Conservation (phyloP, 306 rosid species). For the Fragaria nilgerrensis region DNA sequence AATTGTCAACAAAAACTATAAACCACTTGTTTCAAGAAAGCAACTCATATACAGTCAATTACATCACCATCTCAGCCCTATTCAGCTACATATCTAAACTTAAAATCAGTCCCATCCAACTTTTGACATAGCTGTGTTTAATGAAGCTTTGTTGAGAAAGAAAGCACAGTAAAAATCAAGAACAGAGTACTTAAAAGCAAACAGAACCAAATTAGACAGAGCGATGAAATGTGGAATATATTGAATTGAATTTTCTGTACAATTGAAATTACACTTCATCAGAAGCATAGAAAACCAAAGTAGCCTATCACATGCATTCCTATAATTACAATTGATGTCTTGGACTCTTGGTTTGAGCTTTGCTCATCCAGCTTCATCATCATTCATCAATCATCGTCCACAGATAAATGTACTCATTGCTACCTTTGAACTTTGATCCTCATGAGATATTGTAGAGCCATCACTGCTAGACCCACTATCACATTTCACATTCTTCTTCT, state of each 20-base stretch:
- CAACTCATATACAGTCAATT: not conserved
- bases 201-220: not conserved
- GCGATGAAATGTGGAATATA: not conserved
- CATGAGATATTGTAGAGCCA: no score
- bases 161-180: not conserved
- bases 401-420: no score
- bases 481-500: not conserved
- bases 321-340: no score
- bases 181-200: not conserved
- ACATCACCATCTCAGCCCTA: not conserved
- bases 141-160: not conserved
- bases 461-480: no score
- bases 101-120: not conserved
- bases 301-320: no score
- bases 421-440: no score
- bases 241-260: no score
- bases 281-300: no score
- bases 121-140: not conserved
- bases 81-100: not conserved
- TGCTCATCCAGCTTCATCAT: no score
- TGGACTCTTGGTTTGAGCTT: no score
- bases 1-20: not conserved
- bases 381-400: no score
- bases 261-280: no score
- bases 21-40: not conserved